Conservation (phyloP, 345 rosid genomes). For the Gossypium turneri region DNA sequence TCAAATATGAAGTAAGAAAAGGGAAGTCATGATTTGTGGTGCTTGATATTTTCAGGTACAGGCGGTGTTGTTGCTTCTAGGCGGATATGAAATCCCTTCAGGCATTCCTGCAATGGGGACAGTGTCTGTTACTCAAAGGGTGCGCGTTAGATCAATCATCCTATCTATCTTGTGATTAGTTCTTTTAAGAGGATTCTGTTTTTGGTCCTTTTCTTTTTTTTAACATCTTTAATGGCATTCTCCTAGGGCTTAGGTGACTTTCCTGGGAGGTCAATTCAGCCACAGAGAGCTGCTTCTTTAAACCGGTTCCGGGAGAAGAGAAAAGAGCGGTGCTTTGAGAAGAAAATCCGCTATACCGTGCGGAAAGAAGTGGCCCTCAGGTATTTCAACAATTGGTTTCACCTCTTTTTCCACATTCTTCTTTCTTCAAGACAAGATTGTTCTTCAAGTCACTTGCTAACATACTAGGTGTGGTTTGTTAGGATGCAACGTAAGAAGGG, state of each 20-base stretch:
- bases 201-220: background rate
- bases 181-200: background rate
- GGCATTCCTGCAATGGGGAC: slow-evolving; percentile 34
- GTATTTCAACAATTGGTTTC: slow-evolving; percentile 16
- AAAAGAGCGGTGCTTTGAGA: slow-evolving; percentile 42
- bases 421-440: slow-evolving; percentile 2
- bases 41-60: slow-evolving; percentile 31
- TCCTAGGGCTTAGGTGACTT: slow-evolving; percentile 30
- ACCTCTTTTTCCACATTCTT: background rate
- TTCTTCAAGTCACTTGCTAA: background rate
- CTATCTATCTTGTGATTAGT: background rate
- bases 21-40: background rate
- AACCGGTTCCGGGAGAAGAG: slow-evolving; percentile 39
- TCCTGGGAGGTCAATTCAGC: slow-evolving; percentile 26
- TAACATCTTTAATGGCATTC: background rate
- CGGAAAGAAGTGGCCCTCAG: slow-evolving; percentile 47
- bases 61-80: slow-evolving; percentile 43
- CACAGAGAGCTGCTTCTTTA: slow-evolving; percentile 40
- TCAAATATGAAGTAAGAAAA: background rate
- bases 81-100: slow-evolving; percentile 41
- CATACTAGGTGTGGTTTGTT: background rate
- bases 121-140: slow-evolving; percentile 26
- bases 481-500: slow-evolving; percentile 75
- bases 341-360: slow-evolving; percentile 39
- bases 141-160: background rate